These are phyloP conservation scores for Dentipellis sp. DNA, from an alignment of 768 basidiomycete genomes.

Conservation along the genomic window DNA sequence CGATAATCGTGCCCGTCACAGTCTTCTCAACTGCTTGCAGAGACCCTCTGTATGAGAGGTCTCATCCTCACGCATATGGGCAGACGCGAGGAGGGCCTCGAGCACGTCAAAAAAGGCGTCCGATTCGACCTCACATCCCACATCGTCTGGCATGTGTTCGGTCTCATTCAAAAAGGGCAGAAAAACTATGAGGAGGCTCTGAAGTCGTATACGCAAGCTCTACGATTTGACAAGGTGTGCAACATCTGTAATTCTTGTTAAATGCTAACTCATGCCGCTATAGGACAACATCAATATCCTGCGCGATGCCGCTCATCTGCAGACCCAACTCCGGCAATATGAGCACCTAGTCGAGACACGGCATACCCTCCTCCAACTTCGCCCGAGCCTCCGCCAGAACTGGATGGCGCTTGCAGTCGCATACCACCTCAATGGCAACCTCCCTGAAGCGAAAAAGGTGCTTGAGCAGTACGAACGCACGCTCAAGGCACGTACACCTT, in stretches of 20 bases:
- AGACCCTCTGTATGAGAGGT: constrained; percentile 96
- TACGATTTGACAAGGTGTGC: constrained; percentile 81
- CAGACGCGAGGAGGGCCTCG: constrained; percentile 70
- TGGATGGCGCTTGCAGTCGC: constrained; percentile 90
- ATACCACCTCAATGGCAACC: constrained; percentile 74
- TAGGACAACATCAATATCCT: constrained; percentile 94
- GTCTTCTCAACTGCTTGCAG: constrained; percentile 30
- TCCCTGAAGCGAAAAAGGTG: constrained; percentile 58
- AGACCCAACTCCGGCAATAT: constrained; percentile 79
- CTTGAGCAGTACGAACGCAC: constrained; percentile 63
- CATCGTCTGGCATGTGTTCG: constrained; percentile 98
- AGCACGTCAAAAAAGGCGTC: constrained; percentile 78
- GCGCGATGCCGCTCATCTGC: constrained; percentile 81
- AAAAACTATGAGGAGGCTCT: constrained; percentile 93
- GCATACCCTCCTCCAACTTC: constrained; percentile 64
- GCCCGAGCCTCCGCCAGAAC: constrained; percentile 77
- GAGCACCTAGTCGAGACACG: constrained; percentile 76
- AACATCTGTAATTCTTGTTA: background rate
- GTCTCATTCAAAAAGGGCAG: constrained; percentile 88
- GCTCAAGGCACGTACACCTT: constrained; percentile 51
- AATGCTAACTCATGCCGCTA: background rate
- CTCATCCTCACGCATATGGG: constrained; percentile 77
- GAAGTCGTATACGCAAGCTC: constrained; percentile 85
- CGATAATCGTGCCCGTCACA: constrained; percentile 2
- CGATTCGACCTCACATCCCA: constrained; percentile 78